Evolutionary conservation across 371 early-diverging fungal species (phyloP), one percentile per base, ranked within the genome.

Genomic region (Apophysomyces ossiformis): DNA sequence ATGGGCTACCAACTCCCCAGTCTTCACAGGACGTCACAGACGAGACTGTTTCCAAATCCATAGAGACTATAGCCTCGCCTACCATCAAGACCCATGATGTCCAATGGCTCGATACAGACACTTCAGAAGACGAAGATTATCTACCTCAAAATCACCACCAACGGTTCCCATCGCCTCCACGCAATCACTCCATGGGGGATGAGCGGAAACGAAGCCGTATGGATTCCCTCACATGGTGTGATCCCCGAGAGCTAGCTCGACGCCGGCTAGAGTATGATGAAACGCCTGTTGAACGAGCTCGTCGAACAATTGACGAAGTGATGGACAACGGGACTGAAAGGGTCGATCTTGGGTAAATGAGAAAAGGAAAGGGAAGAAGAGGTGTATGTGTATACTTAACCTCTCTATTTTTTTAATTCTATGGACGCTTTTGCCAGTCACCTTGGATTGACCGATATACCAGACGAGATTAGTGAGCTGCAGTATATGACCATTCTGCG

Each of bases 281-380:
- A 13, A 61, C 65, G 15, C 65, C 77, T 0, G 61, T 61, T 5
- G 71, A 75, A 16, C 78, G 75, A 66, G 83, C 83, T 45, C 79
- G 79, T 18, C 78, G 73, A 66, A 75, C 73, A 0, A 79, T 87
- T 32, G 82, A 85, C 61, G 69, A 71, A 35, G 83, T 81, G 7
- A 74, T 87, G 1, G 87, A 87, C 63, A 79, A 82, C 59, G 87
- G 85, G 7, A 66, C 70, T 6, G 84, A 85, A n/a, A 68, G 71
- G 37, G 80, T 84, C 12, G 85, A 87, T 57, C 67, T 87, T 9
- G 83, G 87, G 85, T 87, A 83, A 38, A n/a, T 4, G 36, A 13
- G 35, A 26, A 2, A 38, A n/a, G 7, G 37, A 9, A 38, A 26
- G 5, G 18, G 50, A 37, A 8, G 26, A 47, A 57, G 37, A 43